Base-by-base conservation (phyloP, 352 stramenopile species). In the Phytophthora nicotianae region DNA sequence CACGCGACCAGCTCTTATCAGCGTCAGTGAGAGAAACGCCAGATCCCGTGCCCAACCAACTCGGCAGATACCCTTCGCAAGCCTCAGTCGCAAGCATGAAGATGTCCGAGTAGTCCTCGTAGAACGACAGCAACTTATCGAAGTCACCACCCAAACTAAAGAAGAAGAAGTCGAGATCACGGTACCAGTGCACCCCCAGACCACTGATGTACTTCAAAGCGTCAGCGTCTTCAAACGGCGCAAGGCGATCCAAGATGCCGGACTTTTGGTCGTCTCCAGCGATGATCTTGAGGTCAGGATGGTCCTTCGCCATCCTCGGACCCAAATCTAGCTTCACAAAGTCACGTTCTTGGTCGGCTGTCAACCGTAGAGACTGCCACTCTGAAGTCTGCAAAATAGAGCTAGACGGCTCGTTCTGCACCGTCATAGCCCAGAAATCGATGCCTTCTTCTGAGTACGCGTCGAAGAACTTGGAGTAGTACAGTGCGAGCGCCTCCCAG, bases 161-260 rank as follows among this genome's bases (percentile, higher is more conserved):
- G 32, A 73, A 66, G 21, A 75, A 59, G 35, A 88, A 84, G 50
- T 89, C 79, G 0, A 88, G 27, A 55, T 87, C 75, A 50, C 75
- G 77, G 66, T 95, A 93, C 84, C 89, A 97, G 72, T 97, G 90
- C 56, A 95, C 85, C 7, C 72, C 90, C 9, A 95, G 57, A 26
- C 90, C 90, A 16, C 81, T 77, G 9, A 97, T 70, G 65, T 93
- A 97, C 64, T 91, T 57, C 3, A 65, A 35, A 0, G 74, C 66
- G 13, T 90, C 82, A 0, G 66, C 51, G 20, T 90, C 77, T 27
- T 78, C 53, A 2, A 89, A 65, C 5, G 77, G 64, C 0, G 68
- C 64, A n/a, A 75, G 52, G n/a, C 83, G 81, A 10, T 76, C 63
- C 7, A 74, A 33, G 2, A 95, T 58, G 17, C 61, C n/a, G n/a